These are phyloP conservation scores for Selaginella tamariscina DNA, from an alignment of 75 land plant genomes.

Conservation along the genomic window DNA sequence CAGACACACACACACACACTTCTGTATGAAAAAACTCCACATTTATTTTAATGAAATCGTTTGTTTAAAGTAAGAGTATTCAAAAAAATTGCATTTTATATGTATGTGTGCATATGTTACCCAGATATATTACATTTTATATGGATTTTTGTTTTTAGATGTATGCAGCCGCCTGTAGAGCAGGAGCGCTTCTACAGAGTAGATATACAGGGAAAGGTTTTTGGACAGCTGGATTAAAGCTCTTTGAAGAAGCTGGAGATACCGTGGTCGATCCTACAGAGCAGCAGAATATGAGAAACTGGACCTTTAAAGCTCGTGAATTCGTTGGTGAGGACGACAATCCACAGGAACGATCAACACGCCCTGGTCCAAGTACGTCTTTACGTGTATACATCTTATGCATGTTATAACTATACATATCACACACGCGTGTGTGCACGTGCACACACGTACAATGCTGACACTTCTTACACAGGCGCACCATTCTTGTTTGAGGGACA, in stretches of 20 bases:
- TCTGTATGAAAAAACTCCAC: background rate
- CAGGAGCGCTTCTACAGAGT: constrained; percentile 61
- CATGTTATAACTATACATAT: too few species aligned
- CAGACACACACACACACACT: background rate
- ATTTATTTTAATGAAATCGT: background rate
- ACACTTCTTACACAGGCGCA: constrained; percentile 15
- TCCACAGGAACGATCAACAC: constrained; percentile 15
- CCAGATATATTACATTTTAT: too few species aligned
- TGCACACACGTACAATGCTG: background rate
- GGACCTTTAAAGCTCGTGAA: constrained; percentile 40
- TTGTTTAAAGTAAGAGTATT: background rate
- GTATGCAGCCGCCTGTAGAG: constrained; percentile 62
- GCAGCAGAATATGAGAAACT: constrained; percentile 39
- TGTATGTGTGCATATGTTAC: too few species aligned
- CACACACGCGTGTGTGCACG: too few species aligned
- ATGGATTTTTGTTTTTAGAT: constrained; percentile 50
- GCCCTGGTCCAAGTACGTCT: constrained; percentile 23
- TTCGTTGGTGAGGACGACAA: constrained; percentile 21
- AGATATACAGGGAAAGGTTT: constrained; percentile 71
- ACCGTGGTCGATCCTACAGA: constrained; percentile 37
- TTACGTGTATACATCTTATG: background rate
- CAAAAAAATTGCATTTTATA: too few species aligned
- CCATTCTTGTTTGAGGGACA: constrained; percentile 87
- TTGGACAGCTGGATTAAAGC: constrained; percentile 57
- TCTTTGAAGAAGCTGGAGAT: constrained; percentile 52